A percentile compares a stretch with the other conserved stretches of the same genome.
phyloP scores from a whole-genome alignment of 805 yeast genomes.

The Diddensiella santjacobensis region DNA sequence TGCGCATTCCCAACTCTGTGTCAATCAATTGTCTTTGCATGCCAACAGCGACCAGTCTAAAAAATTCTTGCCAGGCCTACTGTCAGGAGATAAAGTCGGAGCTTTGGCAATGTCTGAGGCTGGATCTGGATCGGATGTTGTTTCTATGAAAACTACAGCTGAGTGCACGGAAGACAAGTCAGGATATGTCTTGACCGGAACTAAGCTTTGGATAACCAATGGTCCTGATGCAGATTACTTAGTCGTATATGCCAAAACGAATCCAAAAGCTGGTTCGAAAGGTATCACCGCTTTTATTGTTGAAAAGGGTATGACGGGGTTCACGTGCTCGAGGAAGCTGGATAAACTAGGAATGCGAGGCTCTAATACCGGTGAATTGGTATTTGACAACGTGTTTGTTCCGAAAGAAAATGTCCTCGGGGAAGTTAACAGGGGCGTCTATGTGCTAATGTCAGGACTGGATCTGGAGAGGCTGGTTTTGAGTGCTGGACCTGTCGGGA shows the following conservation, averaged over 20 bases:
- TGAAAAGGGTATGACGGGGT: slow-evolving; percentile 30
- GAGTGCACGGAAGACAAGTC: slow-evolving; percentile 27
- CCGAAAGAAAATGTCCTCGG: slow-evolving; percentile 33
- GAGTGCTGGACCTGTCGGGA: slow-evolving; percentile 32
- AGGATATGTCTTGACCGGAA: slow-evolving; percentile 30
- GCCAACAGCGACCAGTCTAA: slow-evolving; percentile 27
- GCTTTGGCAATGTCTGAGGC: slow-evolving; percentile 35
- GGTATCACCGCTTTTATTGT: slow-evolving; percentile 34
- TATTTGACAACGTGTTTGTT: slow-evolving; percentile 32
- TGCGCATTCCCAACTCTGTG: slow-evolving; percentile 34
- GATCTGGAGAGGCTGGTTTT: slow-evolving; percentile 32
- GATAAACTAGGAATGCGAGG: slow-evolving; percentile 36
- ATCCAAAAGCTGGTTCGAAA: slow-evolving; percentile 29
- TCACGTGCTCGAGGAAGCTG: slow-evolving; percentile 31
- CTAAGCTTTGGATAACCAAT: slow-evolving; percentile 35
- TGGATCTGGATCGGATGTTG: slow-evolving; percentile 34
- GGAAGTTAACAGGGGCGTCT: slow-evolving; percentile 29
- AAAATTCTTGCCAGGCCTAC: slow-evolving; percentile 30
- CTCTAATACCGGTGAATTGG: slow-evolving; percentile 34
- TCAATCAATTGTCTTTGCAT: slow-evolving; percentile 32
- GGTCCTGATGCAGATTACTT: slow-evolving; percentile 34
- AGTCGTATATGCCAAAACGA: slow-evolving; percentile 34
- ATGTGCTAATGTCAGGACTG: slow-evolving; percentile 32
- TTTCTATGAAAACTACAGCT: slow-evolving; percentile 32
- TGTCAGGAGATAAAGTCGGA: slow-evolving; percentile 31